Evolutionary conservation across 345 rosid species (phyloP), one percentile per base, ranked within the genome.

Genomic region (Toxicodendron radicans): DNA sequence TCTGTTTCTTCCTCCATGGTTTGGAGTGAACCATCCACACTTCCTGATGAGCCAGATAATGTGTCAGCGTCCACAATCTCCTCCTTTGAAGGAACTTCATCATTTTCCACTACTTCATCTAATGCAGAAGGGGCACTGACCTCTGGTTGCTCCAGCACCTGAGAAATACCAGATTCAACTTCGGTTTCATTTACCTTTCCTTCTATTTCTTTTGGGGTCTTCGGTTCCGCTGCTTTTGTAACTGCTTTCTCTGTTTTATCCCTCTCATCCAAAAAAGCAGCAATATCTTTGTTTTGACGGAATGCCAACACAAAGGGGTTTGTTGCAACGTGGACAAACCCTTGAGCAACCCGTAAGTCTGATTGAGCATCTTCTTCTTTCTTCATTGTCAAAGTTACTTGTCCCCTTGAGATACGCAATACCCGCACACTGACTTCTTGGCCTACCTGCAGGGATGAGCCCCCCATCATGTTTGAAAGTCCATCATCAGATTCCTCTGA

Each of bases 371-470:
- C 80, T n/a, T 84, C 89, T 68, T 86, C 94, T 63, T 83, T 84
- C 85, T 90, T 92, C 97, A 91, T 91, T 0, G 99, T 95, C 81
- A 95, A 80, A 61, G 99, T 95, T 77, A 85, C 89, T 76, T 88
- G 90, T 72, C 97, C 97, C 76, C 97, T 84, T 3, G 83, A 41
- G 21, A 91, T 68, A 62, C 91, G 84, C 78, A 90, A 75, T 49
- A 95, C 97, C 45, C 90, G 85, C 49, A 87, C 95, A 65, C 83
- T 87, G 68, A 92, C 87, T 76, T 92, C 94, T 78, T 92, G 91
- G 62, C 97, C 97, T 30, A 85, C 79, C 76, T 85, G 85, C 78
- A 95, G 70, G 0, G 90, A 81, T 56, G 96, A 82, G 58, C 79
- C 85, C 3, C 89, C 93, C 93, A 89, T 85, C 89, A 86, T 86